These are phyloP conservation scores for Starmera amethionina DNA, from an alignment of 805 yeast genomes.

Conservation along the genomic window DNA sequence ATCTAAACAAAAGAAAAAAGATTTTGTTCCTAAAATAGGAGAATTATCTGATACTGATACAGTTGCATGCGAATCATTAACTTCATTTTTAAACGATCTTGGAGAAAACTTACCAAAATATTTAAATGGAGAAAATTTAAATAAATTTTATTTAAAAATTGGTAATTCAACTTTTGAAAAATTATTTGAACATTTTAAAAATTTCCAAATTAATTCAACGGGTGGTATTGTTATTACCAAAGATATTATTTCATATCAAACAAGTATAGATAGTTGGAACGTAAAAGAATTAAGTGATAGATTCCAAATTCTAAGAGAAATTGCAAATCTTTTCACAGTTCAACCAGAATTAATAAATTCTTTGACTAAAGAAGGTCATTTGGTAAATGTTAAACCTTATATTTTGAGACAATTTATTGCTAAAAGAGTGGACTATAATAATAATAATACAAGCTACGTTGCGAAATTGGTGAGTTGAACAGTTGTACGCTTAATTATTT, in stretches of 20 bases:
- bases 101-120: conserved; percentile 29
- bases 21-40: conserved; percentile 43
- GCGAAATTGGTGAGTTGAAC: conserved; percentile 16
- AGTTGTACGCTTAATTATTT: not conserved
- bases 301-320: conserved; percentile 65
- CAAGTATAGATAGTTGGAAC: conserved; percentile 57
- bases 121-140: conserved; percentile 38
- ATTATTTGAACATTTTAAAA: conserved; percentile 63
- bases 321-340: conserved; percentile 77
- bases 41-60: conserved; percentile 50
- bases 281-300: conserved; percentile 49
- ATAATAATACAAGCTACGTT: conserved; percentile 22
- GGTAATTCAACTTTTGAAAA: conserved; percentile 50
- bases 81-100: conserved; percentile 38
- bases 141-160: conserved; percentile 39
- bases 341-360: conserved; percentile 74
- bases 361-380: conserved; percentile 70
- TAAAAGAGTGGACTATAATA: conserved; percentile 61
- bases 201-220: conserved; percentile 63
- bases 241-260: conserved; percentile 72
- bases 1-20: conserved; percentile 66
- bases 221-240: conserved; percentile 81
- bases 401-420: conserved; percentile 57
- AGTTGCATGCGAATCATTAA: conserved; percentile 55
- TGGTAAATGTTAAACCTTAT: conserved; percentile 53